These are phyloP conservation scores for Coemansia interrupta DNA, from an alignment of 192 early-diverging fungal genomes.

Conservation along the genomic window DNA sequence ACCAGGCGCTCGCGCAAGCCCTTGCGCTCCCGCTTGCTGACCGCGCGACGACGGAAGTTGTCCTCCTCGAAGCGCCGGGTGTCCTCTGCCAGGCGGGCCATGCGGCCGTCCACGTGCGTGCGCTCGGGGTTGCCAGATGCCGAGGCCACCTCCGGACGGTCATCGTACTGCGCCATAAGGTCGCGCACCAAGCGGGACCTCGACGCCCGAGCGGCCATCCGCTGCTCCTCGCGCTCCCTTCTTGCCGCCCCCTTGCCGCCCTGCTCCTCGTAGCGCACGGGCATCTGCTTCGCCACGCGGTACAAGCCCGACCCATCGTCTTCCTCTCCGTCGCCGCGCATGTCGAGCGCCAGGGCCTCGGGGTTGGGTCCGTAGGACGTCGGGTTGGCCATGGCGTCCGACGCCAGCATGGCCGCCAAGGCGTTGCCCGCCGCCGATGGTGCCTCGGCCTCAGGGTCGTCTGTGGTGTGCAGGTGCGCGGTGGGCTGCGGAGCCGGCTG, in stretches of 20 bases:
- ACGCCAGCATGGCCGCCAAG: constrained; percentile 39
- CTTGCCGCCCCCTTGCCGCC: constrained; percentile 48
- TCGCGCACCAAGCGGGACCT: constrained; percentile 83
- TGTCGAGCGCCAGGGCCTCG: constrained; percentile 53
- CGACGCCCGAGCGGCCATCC: constrained; percentile 65
- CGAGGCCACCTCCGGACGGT: constrained; percentile 76
- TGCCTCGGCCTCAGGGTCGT: constrained; percentile 23
- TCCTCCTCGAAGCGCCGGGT: constrained; percentile 80
- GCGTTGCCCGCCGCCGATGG: constrained; percentile 39
- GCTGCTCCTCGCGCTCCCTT: constrained; percentile 60
- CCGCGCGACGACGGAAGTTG: constrained; percentile 73
- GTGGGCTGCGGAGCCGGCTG: constrained; percentile 22
- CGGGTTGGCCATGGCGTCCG: constrained; percentile 63
- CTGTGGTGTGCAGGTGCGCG: constrained; percentile 17
- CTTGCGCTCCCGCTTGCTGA: constrained; percentile 74
- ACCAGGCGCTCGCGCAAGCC: constrained; percentile 56
- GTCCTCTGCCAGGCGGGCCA: constrained; percentile 62
- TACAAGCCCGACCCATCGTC: constrained; percentile 62
- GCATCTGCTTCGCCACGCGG: constrained; percentile 77
- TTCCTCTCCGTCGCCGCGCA: constrained; percentile 40
- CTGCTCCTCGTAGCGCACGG: constrained; percentile 82
- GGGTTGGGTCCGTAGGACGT: constrained; percentile 91
- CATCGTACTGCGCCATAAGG: constrained; percentile 75
- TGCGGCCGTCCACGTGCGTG: constrained; percentile 52
- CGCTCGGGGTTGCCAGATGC: constrained; percentile 70